phyloP scores from a whole-genome alignment of 108 stramenopile genomes.

The Skeletonema grethae region DNA sequence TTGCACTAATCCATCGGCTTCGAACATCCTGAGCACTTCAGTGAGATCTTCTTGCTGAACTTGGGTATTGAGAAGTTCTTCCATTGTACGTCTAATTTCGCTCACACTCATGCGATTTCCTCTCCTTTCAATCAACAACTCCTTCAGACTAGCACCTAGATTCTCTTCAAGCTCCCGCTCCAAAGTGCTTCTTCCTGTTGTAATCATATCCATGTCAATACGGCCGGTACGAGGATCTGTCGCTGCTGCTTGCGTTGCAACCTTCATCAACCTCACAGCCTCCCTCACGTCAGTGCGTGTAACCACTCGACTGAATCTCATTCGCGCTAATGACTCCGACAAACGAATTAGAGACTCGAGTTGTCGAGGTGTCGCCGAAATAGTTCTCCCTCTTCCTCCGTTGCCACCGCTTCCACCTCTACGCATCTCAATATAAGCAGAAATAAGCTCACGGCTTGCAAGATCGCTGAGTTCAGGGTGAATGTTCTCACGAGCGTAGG shows the following conservation, averaged over 20 bases:
- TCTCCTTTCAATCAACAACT: slow-evolving; percentile 65
- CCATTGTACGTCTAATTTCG: slow-evolving; percentile 65
- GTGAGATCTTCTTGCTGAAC: slow-evolving; percentile 65
- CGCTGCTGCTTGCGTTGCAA: slow-evolving; percentile 96
- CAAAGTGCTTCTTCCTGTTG: slow-evolving; percentile 84
- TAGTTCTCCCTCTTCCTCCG: slow-evolving; percentile 81
- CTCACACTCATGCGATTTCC: slow-evolving; percentile 69
- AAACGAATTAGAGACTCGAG: slow-evolving; percentile 97
- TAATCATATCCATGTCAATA: slow-evolving; percentile 99
- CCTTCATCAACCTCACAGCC: slow-evolving; percentile 94
- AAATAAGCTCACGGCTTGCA: slow-evolving; percentile 85
- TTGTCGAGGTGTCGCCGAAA: slow-evolving; percentile 98
- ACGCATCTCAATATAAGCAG: slow-evolving; percentile 94
- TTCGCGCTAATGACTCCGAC: slow-evolving; percentile 93
- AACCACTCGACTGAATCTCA: slow-evolving; percentile 80
- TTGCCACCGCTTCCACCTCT: slow-evolving; percentile 63
- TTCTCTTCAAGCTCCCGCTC: slow-evolving; percentile 80
- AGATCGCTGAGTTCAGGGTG: slow-evolving; percentile 88
- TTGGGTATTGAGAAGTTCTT: slow-evolving; percentile 61
- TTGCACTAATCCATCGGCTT: slow-evolving; percentile 80
- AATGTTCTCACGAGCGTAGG: slow-evolving; percentile 86
- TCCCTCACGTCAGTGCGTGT: slow-evolving; percentile 86
- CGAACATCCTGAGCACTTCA: slow-evolving; percentile 65
- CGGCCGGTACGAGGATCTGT: slow-evolving; percentile 97
- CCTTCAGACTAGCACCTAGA: slow-evolving; percentile 61